Percentiles rank a stretch among this genome's conserved stretches.
phyloP scores from a whole-genome alignment of 2,329 filamentous ascomycete species.

The Seiridium unicorne region DNA sequence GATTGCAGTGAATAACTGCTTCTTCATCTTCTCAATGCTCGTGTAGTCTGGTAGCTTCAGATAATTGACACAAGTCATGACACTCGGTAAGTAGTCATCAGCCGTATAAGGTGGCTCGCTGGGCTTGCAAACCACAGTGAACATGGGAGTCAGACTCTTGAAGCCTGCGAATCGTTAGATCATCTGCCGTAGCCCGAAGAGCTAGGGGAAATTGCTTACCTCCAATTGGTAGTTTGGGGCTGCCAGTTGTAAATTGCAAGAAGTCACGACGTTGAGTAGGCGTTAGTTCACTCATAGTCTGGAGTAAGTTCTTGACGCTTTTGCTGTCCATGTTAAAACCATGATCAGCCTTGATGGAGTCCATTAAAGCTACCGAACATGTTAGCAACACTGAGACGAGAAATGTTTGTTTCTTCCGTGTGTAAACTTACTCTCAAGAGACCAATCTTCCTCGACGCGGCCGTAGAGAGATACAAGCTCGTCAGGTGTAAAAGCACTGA shows the following conservation, averaged over 20 bases:
- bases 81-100: constrained; percentile 97
- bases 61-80: constrained; percentile 99
- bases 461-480: constrained; percentile 96
- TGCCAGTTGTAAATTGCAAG: constrained; percentile 95
- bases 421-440: constrained; percentile 78
- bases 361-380: constrained; percentile 71
- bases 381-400: constrained; percentile 15
- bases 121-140: constrained; percentile 98
- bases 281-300: constrained; percentile 88
- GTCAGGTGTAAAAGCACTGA: constrained; percentile 91
- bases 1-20: constrained; percentile 81
- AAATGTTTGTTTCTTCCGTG: background rate
- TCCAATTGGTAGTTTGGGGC: constrained; percentile 96
- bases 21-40: constrained; percentile 70
- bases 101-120: constrained; percentile 90
- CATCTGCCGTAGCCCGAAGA: background rate
- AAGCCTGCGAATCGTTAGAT: constrained; percentile 62
- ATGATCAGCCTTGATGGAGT: constrained; percentile 98
- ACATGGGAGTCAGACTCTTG: constrained; percentile 95
- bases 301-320: constrained; percentile 88
- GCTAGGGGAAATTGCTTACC: constrained; percentile 57
- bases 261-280: constrained; percentile 81
- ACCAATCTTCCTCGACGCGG: constrained; percentile 92
- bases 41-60: constrained; percentile 96
- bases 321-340: constrained; percentile 98